Percentiles rank a stretch among this genome's conserved stretches.
Evolutionary conservation across 176 grass and related monocot genomes (phyloP).

Genomic region (Cenchrus purpureus): DNA sequence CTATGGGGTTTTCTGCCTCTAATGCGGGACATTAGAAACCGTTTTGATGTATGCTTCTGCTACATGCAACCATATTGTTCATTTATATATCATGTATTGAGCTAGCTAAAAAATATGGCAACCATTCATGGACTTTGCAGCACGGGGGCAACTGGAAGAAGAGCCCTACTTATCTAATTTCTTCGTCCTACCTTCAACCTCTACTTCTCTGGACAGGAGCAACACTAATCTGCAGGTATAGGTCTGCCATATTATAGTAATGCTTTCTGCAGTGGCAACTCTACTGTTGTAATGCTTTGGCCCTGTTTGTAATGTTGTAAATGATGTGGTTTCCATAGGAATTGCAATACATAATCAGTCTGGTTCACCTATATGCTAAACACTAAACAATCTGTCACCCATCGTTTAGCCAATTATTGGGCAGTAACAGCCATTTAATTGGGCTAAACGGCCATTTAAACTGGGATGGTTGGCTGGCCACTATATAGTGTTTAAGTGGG

Average conservation of each 20-base stretch:
- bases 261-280: slow-evolving; percentile 12
- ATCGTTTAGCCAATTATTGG: background rate
- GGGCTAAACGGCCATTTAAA: background rate
- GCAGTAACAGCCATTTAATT: no score
- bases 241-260: background rate
- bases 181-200: slow-evolving; percentile 86
- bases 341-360: background rate
- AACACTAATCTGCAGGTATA: slow-evolving; percentile 86
- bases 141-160: slow-evolving; percentile 90
- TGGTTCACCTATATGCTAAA: background rate
- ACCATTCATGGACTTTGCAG: slow-evolving; percentile 56
- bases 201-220: slow-evolving; percentile 93
- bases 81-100: slow-evolving; percentile 17
- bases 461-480: background rate
- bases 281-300: slow-evolving; percentile 17
- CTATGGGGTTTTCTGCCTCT: slow-evolving; percentile 83
- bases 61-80: slow-evolving; percentile 8
- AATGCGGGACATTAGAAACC: slow-evolving; percentile 68
- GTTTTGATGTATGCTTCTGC: slow-evolving; percentile 73
- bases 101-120: slow-evolving; percentile 28
- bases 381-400: background rate
- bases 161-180: slow-evolving; percentile 84
- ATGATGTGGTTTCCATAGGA: background rate
- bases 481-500: background rate
- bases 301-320: background rate